Evolutionary conservation across 257 asterid genomes (phyloP), one percentile per base, ranked within the genome.

Genomic region (Voacanga thouarsii): DNA sequence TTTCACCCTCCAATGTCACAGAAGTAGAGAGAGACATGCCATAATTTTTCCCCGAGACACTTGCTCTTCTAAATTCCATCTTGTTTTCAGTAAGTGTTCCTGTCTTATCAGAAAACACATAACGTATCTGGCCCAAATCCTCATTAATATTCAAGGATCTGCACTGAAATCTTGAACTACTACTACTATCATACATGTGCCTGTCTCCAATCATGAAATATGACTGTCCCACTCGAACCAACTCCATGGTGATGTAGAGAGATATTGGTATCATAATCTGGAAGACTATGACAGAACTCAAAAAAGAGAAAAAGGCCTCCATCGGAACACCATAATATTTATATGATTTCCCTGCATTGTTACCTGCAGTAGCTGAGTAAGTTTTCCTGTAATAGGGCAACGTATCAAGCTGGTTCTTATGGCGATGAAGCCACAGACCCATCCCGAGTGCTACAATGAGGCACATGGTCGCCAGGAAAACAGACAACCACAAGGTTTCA

Each of bases 241-340:
- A 84, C 93, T 96, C 99, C 99, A 96, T 96, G 43, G 99, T 93
- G 87, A 96, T 96, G 82, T 96, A 96, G 50, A 96, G 94, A 75
- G 99, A 93, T 82, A 93, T 96, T 2, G 99, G 99, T 80, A 96
- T 93, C 99, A 96, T 96, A 71, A 96, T 96, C 89, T 96, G 99
- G 88, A 96, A 96, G 81, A 96, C 98, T 80, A 96, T 96, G 75
- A 96, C 82, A 37, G 99, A 92, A 81, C 98, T 96, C 92, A 96
- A 85, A 85, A 96, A 92, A 12, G 98, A 90, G 88, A 96, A 89
- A 80, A 96, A 89, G 12, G 94, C 88, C 87, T 96, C 99, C 98
- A 93, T 87, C 28, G 98, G 96, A 81, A 93, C 87, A 80, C 99
- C 99, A 86, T 93, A 96, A 79, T 51, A 96, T 72, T 87, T 90